phyloP scores from a whole-genome alignment of 208 protist genomes.

The Tritrichomonas musculus region DNA sequence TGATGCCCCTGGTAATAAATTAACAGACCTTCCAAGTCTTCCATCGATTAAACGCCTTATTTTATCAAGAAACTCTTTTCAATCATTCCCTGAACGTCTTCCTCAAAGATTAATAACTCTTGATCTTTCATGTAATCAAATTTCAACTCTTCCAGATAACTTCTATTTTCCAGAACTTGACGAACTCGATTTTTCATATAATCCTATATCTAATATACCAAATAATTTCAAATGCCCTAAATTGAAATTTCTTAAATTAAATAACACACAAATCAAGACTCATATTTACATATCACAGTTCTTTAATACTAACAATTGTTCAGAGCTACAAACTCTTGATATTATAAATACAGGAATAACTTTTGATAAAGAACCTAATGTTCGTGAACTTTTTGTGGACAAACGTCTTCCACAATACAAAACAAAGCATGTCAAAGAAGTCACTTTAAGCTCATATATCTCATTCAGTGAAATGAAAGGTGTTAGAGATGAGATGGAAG shows the following conservation, averaged over 20 bases:
- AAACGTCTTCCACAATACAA: too few species aligned
- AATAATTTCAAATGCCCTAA: not conserved
- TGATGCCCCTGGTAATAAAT: not conserved
- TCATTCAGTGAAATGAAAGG: not conserved
- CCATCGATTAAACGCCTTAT: not conserved
- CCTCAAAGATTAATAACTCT: not conserved
- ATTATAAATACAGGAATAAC: not conserved
- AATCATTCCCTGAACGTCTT: not conserved
- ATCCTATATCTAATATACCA: not conserved
- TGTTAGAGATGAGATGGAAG: not conserved
- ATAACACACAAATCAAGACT: too few species aligned
- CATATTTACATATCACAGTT: too few species aligned
- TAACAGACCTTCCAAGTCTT: not conserved
- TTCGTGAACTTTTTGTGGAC: too few species aligned
- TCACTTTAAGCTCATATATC: not conserved
- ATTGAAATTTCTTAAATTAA: not conserved
- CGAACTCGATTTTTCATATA: conserved; percentile 3
- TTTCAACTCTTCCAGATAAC: not conserved
- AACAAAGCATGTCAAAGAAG: too few species aligned
- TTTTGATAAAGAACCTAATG: too few species aligned
- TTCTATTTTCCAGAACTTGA: not conserved
- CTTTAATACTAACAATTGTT: too few species aligned
- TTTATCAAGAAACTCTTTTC: not conserved
- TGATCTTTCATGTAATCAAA: not conserved
- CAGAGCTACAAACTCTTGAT: not conserved